Evolutionary conservation across 208 protist genomes (phyloP), one percentile per base, ranked within the genome.

Genomic region (Novymonas esmeraldas): DNA sequence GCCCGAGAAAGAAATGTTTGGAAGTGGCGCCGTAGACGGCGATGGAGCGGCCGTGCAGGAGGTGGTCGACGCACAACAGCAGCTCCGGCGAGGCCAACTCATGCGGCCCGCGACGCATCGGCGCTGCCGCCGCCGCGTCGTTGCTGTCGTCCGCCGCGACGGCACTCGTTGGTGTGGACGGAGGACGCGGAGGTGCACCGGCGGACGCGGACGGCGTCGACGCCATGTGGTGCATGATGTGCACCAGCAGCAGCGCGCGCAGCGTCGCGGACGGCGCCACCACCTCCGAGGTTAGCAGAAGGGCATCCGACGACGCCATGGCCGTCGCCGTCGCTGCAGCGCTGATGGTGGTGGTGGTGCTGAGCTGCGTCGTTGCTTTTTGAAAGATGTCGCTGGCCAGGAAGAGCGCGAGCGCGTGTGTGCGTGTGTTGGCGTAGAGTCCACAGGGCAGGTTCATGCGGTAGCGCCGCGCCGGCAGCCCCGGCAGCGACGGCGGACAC

Each of bases 21-120:
- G 90, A 93, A 31, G 62, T 81, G 46, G 90, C 69, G 16, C 90
- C 90, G 68, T 86, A 92, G 11, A 95, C 85, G 11, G 79, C 90
- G 39, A 94, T 79, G 50, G 79, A 88, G 56, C 85, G 82, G 42
- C 90, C 90, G 9, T 90, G 83, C 45, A 85, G 60, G 5, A 95
- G 59, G 73, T 91, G 78, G 54, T 95, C 87, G 9, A 91, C 46
- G 20, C 64, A 76, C n/a, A 92, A 64, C n/a, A 76, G 68, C 22
- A 91, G 76, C 68, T 94, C 87, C 11, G 72, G 70, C 13, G 81
- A 82, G 36, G 71, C 52, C n/a, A 90, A 63, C 11, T 73, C 79
- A 24, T 79, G 59, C 26, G 85, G 82, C 85, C 85, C 39, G 41
- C 33, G 38, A 20, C 38, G 9, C 45, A 18, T 28, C 2, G 41